Base-by-base conservation (phyloP, 352 stramenopile genomes). In the Ochromonadaceae sp. region DNA sequence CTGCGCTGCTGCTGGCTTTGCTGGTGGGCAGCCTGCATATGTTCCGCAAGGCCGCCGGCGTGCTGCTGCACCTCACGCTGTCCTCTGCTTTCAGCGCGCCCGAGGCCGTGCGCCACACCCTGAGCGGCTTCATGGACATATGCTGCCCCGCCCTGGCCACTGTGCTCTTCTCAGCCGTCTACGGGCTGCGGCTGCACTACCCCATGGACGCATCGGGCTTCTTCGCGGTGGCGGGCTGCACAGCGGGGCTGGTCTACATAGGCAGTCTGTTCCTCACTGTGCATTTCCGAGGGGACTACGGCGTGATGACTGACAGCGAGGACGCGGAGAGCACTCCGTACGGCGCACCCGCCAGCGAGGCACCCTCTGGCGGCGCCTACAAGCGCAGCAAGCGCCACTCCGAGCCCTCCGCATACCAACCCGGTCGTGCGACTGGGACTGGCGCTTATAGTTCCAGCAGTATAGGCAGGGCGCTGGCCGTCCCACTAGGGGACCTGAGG, bases 221-320 rank as follows among this genome's bases (percentile, higher is more conserved):
- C 22, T 48, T 59, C 10, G 12, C 49, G 14, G 39, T 59, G 10
- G 14, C 49, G 22, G 9, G 7, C 26, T 59, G 7, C 25, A 10
- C 9, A 9, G 7, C 22, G 22, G n/a, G 7, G 49, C 22, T 59
- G 5, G 14, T n/a, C 5, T 59, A 59, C 22, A 59, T 59, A 5
- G 5, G 39, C 5, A 43, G 31, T 7, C 12, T 59, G 25, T 59
- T 46, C 7, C 14, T 59, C 12, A n/a, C 22, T 36, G 49, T 59
- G 12, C 7, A 59, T n/a, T 59, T 59, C 49, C 7, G 49, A 14
- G 49, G 49, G 15, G 49, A 59, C 22, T 59, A 49, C 30, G 49
- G 49, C 12, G 22, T 59, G 7, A 59, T 59, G 22, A 5, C 26
- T 14, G 49, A 59, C 22, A 43, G 43, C 30, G 7, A 59, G 12